Evolutionary conservation across 495 filamentous ascomycete species (phyloP).

Genomic region (Apiosordaria backusii): DNA sequence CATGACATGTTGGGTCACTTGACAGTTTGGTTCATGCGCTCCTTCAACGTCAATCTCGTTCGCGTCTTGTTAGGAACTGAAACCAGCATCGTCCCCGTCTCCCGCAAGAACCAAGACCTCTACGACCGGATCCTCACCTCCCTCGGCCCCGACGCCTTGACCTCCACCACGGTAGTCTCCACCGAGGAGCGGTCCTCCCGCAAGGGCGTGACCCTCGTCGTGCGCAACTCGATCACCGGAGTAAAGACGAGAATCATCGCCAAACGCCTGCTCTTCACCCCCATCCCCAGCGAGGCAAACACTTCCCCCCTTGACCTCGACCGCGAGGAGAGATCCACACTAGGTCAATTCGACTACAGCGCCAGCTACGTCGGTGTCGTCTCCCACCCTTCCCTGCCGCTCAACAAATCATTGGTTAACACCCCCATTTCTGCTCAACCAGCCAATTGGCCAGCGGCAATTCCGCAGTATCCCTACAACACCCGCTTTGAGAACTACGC

Average conservation of each 20-base stretch:
- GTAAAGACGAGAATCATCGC: conserved; percentile 31
- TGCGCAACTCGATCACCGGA: conserved; percentile 31
- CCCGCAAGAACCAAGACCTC: conserved; percentile 40
- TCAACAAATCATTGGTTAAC: conserved; percentile 22
- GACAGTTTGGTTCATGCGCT: conserved; percentile 40
- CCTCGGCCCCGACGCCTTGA: conserved; percentile 33
- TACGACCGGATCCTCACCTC: conserved; percentile 37
- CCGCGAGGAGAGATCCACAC: conserved; percentile 26
- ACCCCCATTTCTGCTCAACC: conserved; percentile 16
- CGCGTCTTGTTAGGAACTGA: conserved; percentile 24
- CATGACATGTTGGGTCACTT: conserved; percentile 38
- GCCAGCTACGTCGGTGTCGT: conserved; percentile 37
- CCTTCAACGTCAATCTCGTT: conserved; percentile 37
- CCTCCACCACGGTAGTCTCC: conserved; percentile 31
- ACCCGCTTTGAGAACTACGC: conserved; percentile 26
- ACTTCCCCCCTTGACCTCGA: conserved; percentile 34
- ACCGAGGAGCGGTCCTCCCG: conserved; percentile 18
- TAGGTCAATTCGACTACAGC: conserved; percentile 33
- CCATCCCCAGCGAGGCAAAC: conserved; percentile 34
- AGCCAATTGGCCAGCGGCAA: conserved; percentile 10
- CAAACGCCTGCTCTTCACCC: conserved; percentile 39
- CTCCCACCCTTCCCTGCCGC: conserved; percentile 25
- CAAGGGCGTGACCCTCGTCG: conserved; percentile 30
- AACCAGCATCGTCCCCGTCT: conserved; percentile 31
- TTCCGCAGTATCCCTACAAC: conserved; percentile 20